Conservation (phyloP, 805 yeast genomes). For the Zygotorulaspora sp. region DNA sequence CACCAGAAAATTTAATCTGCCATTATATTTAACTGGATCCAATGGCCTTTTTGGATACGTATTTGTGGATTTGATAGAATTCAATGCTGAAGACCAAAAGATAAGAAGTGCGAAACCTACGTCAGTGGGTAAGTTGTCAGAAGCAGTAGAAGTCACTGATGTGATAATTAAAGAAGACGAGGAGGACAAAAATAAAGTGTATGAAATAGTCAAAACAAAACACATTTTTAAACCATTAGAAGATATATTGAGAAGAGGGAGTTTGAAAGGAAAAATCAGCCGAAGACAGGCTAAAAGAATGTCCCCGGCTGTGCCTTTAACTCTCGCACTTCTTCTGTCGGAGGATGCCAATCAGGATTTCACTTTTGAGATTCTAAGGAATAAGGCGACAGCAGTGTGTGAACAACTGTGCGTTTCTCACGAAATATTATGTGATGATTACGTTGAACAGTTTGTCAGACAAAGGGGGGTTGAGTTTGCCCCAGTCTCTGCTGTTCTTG, state of each 20-base stretch:
- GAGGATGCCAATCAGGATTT: conserved; percentile 27
- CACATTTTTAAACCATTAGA: conserved; percentile 38
- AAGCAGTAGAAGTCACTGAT: conserved; percentile 40
- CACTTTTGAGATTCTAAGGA: conserved; percentile 29
- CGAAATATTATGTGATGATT: conserved; percentile 38
- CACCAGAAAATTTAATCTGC: conserved; percentile 53
- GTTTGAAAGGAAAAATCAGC: conserved; percentile 36
- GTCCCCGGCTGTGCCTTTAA: conserved; percentile 43
- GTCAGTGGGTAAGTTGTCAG: conserved; percentile 45
- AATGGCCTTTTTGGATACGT: conserved; percentile 83
- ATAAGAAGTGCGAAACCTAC: conserved; percentile 48
- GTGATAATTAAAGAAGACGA: conserved; percentile 35
- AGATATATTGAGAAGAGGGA: conserved; percentile 35
- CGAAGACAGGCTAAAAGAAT: conserved; percentile 31
- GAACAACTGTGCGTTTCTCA: conserved; percentile 43
- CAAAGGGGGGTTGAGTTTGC: conserved; percentile 63
- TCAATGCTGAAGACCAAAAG: conserved; percentile 50
- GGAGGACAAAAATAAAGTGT: conserved; percentile 34
- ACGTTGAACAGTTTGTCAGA: conserved; percentile 39
- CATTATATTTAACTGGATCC: conserved; percentile 62
- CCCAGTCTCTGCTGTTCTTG: conserved; percentile 82
- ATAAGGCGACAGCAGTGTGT: conserved; percentile 33
- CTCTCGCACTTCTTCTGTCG: conserved; percentile 53
- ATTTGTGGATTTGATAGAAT: conserved; percentile 70
- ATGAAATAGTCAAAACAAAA: conserved; percentile 38